Conservation (phyloP, 345 rosid genomes). For the Geranium brycei region DNA sequence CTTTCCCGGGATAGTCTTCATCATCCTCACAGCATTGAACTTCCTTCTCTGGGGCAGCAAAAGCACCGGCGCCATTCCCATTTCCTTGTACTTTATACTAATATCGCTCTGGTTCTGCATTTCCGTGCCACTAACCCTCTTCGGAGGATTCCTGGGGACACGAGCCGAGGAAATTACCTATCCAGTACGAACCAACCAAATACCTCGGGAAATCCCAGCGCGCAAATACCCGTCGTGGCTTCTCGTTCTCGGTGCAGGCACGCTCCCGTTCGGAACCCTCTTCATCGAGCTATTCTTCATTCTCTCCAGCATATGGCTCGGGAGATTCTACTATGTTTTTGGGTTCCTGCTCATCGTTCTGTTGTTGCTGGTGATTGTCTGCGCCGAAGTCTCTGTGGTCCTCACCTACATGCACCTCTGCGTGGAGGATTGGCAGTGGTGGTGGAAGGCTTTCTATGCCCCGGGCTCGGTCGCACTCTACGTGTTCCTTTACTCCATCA, state of each 20-base stretch:
- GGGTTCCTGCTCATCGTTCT: conserved; percentile 35
- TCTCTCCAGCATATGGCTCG: conserved; percentile 40
- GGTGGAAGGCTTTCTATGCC: conserved; percentile 46
- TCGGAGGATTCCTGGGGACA: conserved; percentile 35
- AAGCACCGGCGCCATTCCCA: conserved; percentile 35
- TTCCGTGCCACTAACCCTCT: conserved; percentile 34
- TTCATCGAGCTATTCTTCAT: conserved; percentile 38
- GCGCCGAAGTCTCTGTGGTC: conserved; percentile 39
- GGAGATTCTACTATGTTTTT: conserved; percentile 32
- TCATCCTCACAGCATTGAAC: conserved; percentile 26
- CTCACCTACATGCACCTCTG: conserved; percentile 43
- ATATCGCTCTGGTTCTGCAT: conserved; percentile 37
- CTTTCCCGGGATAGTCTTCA: conserved; percentile 36
- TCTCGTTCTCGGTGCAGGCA: conserved; percentile 41
- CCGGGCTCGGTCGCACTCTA: conserved; percentile 34
- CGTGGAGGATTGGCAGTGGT: conserved; percentile 43
- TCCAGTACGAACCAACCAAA: conserved; percentile 33
- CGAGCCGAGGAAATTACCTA: conserved; percentile 26
- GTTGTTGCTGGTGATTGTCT: conserved; percentile 24
- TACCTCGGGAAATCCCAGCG: conserved; percentile 40
- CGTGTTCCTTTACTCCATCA: conserved; percentile 33
- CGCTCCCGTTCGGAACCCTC: conserved; percentile 37
- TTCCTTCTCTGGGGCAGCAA: conserved; percentile 39
- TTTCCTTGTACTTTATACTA: conserved; percentile 26
- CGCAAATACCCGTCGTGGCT: conserved; percentile 38